A percentile compares a stretch with the other conserved stretches of the same genome.
These are phyloP conservation scores for Trametes cingulata DNA, from an alignment of 768 basidiomycete species.

Conservation along the genomic window DNA sequence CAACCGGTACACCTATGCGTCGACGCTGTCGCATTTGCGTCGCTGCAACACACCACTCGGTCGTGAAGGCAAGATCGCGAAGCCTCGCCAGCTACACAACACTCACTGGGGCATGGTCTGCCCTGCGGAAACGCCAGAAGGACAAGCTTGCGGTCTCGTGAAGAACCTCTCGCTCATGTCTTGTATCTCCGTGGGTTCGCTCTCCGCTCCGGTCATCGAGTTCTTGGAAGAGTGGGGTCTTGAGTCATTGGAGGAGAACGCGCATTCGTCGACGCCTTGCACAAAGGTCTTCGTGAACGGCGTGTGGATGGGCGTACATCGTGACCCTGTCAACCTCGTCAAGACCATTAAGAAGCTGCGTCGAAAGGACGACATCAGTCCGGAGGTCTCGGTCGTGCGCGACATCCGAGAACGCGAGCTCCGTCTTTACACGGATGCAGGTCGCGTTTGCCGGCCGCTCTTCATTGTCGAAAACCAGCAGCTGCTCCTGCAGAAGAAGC, in stretches of 20 bases:
- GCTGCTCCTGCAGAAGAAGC: slow-evolving; percentile 79
- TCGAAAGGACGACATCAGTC: slow-evolving; percentile 91
- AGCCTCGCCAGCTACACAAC: slow-evolving; percentile 98
- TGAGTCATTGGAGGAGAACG: slow-evolving; percentile 92
- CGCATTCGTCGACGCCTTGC: slow-evolving; percentile 75
- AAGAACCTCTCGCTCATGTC: slow-evolving; percentile 98
- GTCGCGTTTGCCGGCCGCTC: slow-evolving; percentile 93
- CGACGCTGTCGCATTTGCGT: slow-evolving; percentile 95
- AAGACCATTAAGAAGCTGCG: slow-evolving; percentile 91
- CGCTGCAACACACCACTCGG: slow-evolving; percentile 98
- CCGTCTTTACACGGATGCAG: slow-evolving; percentile 93
- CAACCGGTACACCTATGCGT: slow-evolving; percentile 98
- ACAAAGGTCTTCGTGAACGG: slow-evolving; percentile 99
- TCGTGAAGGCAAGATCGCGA: slow-evolving; percentile 98
- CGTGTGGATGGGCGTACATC: slow-evolving; percentile 99
- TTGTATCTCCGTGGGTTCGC: slow-evolving; percentile 96
- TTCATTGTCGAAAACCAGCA: slow-evolving; percentile 96
- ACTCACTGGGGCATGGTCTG: slow-evolving; percentile 99
- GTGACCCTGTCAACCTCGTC: slow-evolving; percentile 89
- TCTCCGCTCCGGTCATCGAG: slow-evolving; percentile 94
- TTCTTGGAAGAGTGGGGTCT: slow-evolving; percentile 99
- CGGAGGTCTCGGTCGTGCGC: slow-evolving; percentile 95
- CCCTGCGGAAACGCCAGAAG: slow-evolving; percentile 99
- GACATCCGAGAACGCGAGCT: slow-evolving; percentile 97
- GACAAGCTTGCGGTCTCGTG: slow-evolving; percentile 98